Evolutionary conservation across 352 stramenopile genomes (phyloP).

Genomic region (Pythium aristosporum): DNA sequence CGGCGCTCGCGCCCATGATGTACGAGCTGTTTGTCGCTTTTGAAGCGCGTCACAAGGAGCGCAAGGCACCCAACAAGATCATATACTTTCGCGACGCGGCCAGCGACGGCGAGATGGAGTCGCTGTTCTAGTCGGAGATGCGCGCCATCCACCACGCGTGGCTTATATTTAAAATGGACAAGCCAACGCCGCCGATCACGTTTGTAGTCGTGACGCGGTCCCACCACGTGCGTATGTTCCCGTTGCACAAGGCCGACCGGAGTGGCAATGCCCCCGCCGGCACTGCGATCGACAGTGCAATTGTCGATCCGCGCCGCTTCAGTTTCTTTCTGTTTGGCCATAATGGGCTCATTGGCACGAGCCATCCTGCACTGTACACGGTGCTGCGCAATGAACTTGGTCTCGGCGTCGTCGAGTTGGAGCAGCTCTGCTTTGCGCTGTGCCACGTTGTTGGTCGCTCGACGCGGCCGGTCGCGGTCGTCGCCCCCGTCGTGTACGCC

Average conservation of each 20-base stretch:
- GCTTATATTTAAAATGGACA: too few relatives aligned
- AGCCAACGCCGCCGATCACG: too few relatives aligned
- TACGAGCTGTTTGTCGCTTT: conserved; percentile 6
- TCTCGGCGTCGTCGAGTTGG: conserved; percentile 1
- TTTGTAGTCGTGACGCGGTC: too few relatives aligned
- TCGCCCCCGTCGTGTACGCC: background rate
- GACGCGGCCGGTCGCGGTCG: conserved; percentile 1
- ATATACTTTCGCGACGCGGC: conserved; percentile 5
- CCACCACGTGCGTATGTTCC: too few relatives aligned
- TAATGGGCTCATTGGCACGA: conserved; percentile 1
- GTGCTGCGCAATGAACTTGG: background rate
- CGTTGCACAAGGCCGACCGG: too few relatives aligned
- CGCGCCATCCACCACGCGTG: too few relatives aligned
- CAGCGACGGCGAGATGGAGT: background rate
- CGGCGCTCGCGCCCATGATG: background rate
- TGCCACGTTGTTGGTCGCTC: conserved; percentile 6
- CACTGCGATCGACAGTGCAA: conserved; percentile 1
- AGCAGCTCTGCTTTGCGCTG: conserved; percentile 5
- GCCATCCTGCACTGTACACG: background rate
- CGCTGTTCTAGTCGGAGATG: background rate
- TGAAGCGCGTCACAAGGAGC: background rate
- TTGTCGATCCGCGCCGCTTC: conserved; percentile 7
- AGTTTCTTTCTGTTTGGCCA: conserved; percentile 12
- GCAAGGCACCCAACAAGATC: background rate
- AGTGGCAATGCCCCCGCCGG: background rate